Evolutionary conservation across 495 filamentous ascomycete genomes (phyloP), one percentile per base, ranked within the genome.

Genomic region (Bombardia bombarda): DNA sequence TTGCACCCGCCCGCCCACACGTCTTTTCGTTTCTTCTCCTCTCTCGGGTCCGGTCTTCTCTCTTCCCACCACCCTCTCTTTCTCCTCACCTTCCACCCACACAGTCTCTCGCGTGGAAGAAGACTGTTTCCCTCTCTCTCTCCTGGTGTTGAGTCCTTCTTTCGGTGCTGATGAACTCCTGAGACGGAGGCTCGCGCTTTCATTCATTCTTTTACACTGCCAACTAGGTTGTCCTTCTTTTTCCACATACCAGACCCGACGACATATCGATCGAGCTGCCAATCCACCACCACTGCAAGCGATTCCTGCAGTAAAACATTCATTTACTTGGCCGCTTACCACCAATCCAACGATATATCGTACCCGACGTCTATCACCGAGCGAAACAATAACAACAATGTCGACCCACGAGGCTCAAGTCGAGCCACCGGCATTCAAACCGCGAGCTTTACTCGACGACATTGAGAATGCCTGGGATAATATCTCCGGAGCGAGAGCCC

Each of bases 111-210:
- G 34, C 36, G 16, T 19, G 5, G n/a, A 17, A 35, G 36, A 44
- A 37, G 32, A 8, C 22, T 12, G 17, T 18, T 35, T n/a, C n/a
- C n/a, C 45, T 17, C 33, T 19, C 38, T 39, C 35, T n/a, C 34
- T 32, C 16, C 38, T 33, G 45, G 45, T 49, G 49, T 44, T 32
- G 49, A 49, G 45, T 45, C 41, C 28, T 25, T 45, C 28, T 23
- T 23, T 41, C 32, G 37, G 20, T 44, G 39, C 28, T 49, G 40
- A 49, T 49, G 40, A 45, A n/a, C 19, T 34, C 40, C 22, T 49
- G 36, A 49, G 17, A 41, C 36, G 16, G 40, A 42, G 31, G 33
- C 46, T 48, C 40, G 31, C 45, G 30, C 38, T 50, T 48, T 28
- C 45, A 40, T 45, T 52, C 45, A 26, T 25, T 51, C 49, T 37